Evolutionary conservation across 1,139 yeast genomes (phyloP), one percentile per base, ranked within the genome.

Genomic region (Maudiozyma humilis): DNA sequence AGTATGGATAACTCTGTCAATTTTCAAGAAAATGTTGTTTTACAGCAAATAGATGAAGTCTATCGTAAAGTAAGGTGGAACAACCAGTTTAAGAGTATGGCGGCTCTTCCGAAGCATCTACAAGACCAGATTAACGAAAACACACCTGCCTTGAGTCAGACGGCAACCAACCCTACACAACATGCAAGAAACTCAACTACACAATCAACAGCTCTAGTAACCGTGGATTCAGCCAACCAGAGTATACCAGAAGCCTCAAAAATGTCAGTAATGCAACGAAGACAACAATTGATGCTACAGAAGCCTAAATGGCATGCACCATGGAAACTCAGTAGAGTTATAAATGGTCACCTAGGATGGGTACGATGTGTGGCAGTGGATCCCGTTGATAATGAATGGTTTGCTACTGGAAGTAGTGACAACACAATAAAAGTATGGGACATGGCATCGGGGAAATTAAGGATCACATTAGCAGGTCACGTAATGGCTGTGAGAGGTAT

Each of bases 271-370:
- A 36, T 56, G 47, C 47, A 47, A n/a, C 50, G 63, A 34, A 52
- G 60, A 29, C 45, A 38, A 20, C 51, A 42, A 44, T 47, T 50
- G 48, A 38, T 51, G 32, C 47, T 47, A 36, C 66, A 50, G 36
- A 59, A 54, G 45, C 78, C 79, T 0, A 64, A 63, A 41, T 73
- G 77, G 73, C 70, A 76, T 56, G 73, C 77, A 0, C 75, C 78
- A 1, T 88, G 95, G 94, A 75, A 76, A 52, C 71, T 87, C 3
- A 71, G 71, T 59, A 70, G 86, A 45, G 88, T 91, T 2, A 72
- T 91, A 2, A 79, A 86, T 0, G 98, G 97, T 2, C 98, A 93
- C 60, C 73, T 76, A 38, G 98, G 98, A 0, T 89, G 97, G 94
- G 89, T 93, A 1, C 71, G 95, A 38, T 72, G 87, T 20, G 70